Base-by-base conservation (phyloP, 495 filamentous ascomycete species). In the Halenospora varia region DNA sequence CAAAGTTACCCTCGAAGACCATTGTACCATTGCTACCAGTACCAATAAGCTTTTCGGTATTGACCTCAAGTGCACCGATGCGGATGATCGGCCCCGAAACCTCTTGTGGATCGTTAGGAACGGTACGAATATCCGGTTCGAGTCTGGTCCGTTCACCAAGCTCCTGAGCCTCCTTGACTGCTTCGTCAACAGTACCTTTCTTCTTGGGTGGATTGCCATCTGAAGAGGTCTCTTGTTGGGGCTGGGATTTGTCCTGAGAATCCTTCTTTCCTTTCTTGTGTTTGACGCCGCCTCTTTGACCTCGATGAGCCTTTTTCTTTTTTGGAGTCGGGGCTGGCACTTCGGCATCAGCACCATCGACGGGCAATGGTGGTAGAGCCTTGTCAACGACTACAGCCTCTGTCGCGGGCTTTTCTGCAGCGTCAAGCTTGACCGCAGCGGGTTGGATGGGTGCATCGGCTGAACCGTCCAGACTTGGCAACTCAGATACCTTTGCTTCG, bases 21-120 rank as follows among this genome's bases (percentile, higher is more conserved):
- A 92, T 82, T 15, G 90, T 96, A 20, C 90, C 90, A 66, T 92
- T 89, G 65, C 89, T 92, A 13, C 90, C 90, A 57, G 76, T 88
- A 8, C 89, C 89, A 25, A 93, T 78, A 40, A 90, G 84, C 55
- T 81, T 75, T 50, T 89, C 83, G 24, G 85, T 86, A 62, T 87
- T 83, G 22, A 93, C 88, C 56, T 83, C 82, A 22, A 94, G 77
- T 51, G 83, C 83, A 10, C 85, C 87, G 62, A 92, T 88, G 40
- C 82, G 85, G 42, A 90, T 71, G 29, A 87, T 78, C 1, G 77
- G 74, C 4, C 79, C 81, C 3, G 77, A 79, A 10, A 83, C 73
- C 41, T 85, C 79, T 22, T 79, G 74, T n/a, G 59, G 59, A 57
- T 63, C 61, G 17, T 74, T 72, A 17, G 74, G 73, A 18, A 75